Conservation (phyloP, 179 eudicot species). For the Monotropa hypopitys region DNA sequence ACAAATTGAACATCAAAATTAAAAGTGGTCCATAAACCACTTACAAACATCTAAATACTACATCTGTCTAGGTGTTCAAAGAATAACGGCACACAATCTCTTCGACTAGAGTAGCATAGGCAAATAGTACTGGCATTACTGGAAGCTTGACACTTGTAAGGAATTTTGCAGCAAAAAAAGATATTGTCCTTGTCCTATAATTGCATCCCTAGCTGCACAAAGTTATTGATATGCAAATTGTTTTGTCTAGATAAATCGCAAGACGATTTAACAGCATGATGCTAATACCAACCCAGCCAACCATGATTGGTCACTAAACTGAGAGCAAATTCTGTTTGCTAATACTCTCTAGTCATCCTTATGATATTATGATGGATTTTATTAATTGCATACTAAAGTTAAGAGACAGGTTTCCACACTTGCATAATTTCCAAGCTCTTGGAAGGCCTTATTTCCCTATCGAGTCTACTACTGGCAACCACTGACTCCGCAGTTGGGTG, state of each 20-base stretch:
- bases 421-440: not conserved
- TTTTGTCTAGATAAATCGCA: not conserved
- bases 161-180: not conserved
- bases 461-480: not conserved
- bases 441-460: not conserved
- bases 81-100: not conserved
- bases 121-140: not conserved
- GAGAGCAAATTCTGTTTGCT: not conserved
- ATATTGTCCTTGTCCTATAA: not conserved
- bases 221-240: too few species aligned
- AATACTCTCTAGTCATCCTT: not conserved
- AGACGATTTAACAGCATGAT: not conserved
- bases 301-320: not conserved
- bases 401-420: not conserved
- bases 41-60: not conserved
- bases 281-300: not conserved
- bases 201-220: not conserved
- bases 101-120: not conserved
- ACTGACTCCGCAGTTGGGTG: not conserved
- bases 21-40: not conserved
- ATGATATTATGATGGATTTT: not conserved
- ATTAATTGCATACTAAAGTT: too few species aligned
- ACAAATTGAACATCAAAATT: not conserved
- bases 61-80: not conserved
- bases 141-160: not conserved